phyloP scores from a whole-genome alignment of 148 eudicot species.

The Amaranthus palmeri region DNA sequence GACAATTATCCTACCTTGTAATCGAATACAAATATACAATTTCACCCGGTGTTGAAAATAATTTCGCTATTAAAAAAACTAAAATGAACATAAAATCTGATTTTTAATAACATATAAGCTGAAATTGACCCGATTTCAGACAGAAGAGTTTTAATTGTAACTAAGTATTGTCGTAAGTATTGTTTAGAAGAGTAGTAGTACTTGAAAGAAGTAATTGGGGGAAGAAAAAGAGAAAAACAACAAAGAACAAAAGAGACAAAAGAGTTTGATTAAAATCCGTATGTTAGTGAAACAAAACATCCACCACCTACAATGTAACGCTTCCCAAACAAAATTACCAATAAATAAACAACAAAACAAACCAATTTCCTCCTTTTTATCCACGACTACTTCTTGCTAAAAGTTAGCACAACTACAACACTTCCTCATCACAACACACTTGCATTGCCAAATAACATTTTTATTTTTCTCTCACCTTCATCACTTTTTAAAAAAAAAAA shows the following conservation, averaged over 20 bases:
- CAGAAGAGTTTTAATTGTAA: too few relatives aligned
- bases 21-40: too few relatives aligned
- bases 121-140: too few relatives aligned
- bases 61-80: too few relatives aligned
- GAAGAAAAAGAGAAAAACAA: background rate
- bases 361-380: background rate
- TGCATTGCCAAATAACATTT: slow-evolving; percentile 24
- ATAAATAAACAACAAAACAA: background rate
- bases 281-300: background rate
- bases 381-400: slow-evolving; percentile 2
- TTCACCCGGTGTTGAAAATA: too few relatives aligned
- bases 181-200: background rate
- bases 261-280: background rate
- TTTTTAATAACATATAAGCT: too few relatives aligned
- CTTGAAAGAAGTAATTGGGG: too few relatives aligned
- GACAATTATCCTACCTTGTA: too few relatives aligned
- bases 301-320: slow-evolving; percentile 13
- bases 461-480: background rate
- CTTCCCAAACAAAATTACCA: slow-evolving; percentile 8
- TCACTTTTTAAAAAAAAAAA: too few relatives aligned
- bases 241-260: slow-evolving; percentile 1
- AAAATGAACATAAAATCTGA: too few relatives aligned
- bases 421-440: slow-evolving; percentile 5
- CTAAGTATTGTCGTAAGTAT: too few relatives aligned
- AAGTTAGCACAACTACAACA: slow-evolving; percentile 26